Evolutionary conservation across 495 filamentous ascomycete species (phyloP).

Genomic region (Pyrenula aspistea): DNA sequence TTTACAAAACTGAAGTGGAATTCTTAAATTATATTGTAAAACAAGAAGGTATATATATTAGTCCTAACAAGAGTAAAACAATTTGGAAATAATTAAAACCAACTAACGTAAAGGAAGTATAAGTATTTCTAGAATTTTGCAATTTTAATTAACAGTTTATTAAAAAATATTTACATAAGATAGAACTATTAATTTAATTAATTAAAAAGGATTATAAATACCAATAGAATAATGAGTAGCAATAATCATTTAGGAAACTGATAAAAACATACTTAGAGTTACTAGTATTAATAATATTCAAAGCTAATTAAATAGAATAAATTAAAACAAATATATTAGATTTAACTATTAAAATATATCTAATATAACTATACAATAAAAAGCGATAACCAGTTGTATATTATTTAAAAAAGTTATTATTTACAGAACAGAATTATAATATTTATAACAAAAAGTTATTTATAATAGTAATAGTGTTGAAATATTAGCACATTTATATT

Average conservation of each 20-base stretch:
- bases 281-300: constrained; percentile 7
- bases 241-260: constrained; percentile 1
- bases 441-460: constrained; percentile 10
- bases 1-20: constrained; percentile 4
- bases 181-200: constrained; percentile 4
- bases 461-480: constrained; percentile 4
- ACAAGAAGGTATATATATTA: not conserved
- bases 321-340: constrained; percentile 7
- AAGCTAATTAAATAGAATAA: constrained; percentile 3
- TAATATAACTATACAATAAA: constrained; percentile 3
- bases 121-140: constrained; percentile 4
- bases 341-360: constrained; percentile 2
- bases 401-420: constrained; percentile 7
- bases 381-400: constrained; percentile 3
- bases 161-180: constrained; percentile 5
- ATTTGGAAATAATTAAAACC: not conserved
- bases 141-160: constrained; percentile 7
- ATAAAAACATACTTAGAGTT: constrained; percentile 1
- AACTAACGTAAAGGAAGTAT: constrained; percentile 3
- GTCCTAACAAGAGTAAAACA: constrained; percentile 1
- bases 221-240: constrained; percentile 1
- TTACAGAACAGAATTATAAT: constrained; percentile 6
- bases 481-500: constrained; percentile 3
- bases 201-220: constrained; percentile 1
- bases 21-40: constrained; percentile 5